Percentiles rank a stretch among this genome's conserved stretches.
phyloP scores from a whole-genome alignment of 1,284 basidiomycete genomes.

The Porogramme epimiltina region DNA sequence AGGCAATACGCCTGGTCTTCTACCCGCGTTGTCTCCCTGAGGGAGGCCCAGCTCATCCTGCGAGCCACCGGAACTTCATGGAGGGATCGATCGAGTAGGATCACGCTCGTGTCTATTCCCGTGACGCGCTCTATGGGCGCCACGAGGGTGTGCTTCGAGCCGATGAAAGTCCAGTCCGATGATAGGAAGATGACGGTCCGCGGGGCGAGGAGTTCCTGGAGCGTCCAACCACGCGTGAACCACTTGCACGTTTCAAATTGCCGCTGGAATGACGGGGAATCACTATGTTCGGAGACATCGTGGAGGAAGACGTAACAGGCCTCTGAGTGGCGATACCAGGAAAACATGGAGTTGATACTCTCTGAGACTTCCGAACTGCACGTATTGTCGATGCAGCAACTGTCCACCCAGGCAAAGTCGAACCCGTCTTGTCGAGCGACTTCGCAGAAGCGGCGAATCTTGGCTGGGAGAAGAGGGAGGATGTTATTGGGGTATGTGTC shows the following conservation, averaged over 20 bases:
- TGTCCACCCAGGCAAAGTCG: background rate
- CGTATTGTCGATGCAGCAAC: background rate
- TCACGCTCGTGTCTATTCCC: background rate
- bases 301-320: background rate
- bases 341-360: background rate
- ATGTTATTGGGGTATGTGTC: no score
- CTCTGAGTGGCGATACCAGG: background rate
- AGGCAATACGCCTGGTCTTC: conserved; percentile 2
- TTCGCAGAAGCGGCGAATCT: background rate
- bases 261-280: background rate
- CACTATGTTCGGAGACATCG: background rate
- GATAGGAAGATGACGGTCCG: background rate
- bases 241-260: background rate
- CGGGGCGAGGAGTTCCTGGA: conserved; percentile 5
- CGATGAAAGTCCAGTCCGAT: background rate
- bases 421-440: background rate
- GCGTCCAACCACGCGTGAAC: background rate
- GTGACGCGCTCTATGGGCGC: background rate
- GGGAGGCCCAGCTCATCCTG: background rate
- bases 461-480: background rate
- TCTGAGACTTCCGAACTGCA: conserved; percentile 5
- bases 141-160: background rate
- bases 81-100: background rate
- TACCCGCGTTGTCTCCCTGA: background rate
- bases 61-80: background rate